Base-by-base conservation (phyloP, 2,329 filamentous ascomycete species). In the Cladorrhinum sp. region DNA sequence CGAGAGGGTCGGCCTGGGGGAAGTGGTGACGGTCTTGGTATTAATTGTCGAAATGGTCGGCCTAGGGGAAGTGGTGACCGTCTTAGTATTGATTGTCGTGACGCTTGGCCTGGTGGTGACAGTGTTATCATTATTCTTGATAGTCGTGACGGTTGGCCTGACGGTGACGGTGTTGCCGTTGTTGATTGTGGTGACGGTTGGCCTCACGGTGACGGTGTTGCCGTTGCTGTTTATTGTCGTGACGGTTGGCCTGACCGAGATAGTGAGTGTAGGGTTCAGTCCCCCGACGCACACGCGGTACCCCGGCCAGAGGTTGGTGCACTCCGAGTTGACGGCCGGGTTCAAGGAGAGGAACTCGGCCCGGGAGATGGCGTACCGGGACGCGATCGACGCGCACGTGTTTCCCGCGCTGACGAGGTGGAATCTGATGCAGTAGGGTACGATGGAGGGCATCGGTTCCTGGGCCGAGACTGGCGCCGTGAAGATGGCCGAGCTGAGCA, bases 201-300 rank as follows among this genome's bases (percentile, higher is more conserved):
- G 22, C 1, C 25, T 54, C 49, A 29, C 22, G 25, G 20, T 58
- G n/a, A 55, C 25, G 27, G 45, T 50, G 2, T 9, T 38, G 9
- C 32, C 32, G 32, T 38, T 38, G 32, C 32, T 38, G 50, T 55
- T 29, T 24, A n/a, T 7, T 51, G n/a, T 12, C 8, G 50, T 32
- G 8, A 29, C 16, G 25, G 24, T 52, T n/a, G 50, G 22, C 1
- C 25, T 54, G 55, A 29, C 22, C 20, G 20, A 61, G n/a, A 55
- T 41, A 38, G 45, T 50, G 2, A 32, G 25, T 7, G 24, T 23
- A 24, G 25, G 24, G 20, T 38, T 23, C 9, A 20, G 38, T 12
- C 45, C 48, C 9, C 55, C 45, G 48, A 58, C 45, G 48, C 55
- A 58, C 22, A 58, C 48, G 48, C 51, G 38, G 27, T 50, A 50